Conservation (phyloP, 345 rosid genomes). For the Eucalyptus sp. region DNA sequence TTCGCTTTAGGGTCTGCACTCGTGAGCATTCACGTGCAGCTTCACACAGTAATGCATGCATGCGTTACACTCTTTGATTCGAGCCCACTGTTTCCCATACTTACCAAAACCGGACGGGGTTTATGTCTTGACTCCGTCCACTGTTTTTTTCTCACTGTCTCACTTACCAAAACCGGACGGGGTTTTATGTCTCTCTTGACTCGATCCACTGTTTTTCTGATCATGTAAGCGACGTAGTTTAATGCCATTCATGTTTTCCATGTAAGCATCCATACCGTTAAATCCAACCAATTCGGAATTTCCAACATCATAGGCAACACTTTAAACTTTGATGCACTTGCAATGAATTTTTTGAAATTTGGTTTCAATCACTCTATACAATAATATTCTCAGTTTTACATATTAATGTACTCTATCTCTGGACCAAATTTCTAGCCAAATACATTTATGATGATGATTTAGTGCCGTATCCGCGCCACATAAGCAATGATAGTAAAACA, state of each 20-base stretch:
- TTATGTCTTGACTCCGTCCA: too few relatives aligned
- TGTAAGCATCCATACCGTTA: not conserved
- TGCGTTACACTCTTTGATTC: not conserved
- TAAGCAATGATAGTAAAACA: not conserved
- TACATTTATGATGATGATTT: not conserved
- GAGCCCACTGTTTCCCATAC: not conserved
- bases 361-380: not conserved
- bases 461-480: not conserved
- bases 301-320: not conserved
- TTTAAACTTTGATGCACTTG: not conserved
- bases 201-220: not conserved
- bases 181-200: too few relatives aligned
- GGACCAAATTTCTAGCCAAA: not conserved
- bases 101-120: not conserved
- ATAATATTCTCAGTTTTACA: not conserved
- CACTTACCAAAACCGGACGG: too few relatives aligned
- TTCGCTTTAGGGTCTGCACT: not conserved
- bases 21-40: not conserved
- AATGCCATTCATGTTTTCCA: not conserved
- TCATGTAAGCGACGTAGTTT: not conserved
- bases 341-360: not conserved
- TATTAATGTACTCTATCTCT: not conserved
- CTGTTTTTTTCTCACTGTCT: too few relatives aligned
- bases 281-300: not conserved
- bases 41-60: not conserved